These are phyloP conservation scores for Thymus quinquecostatus DNA, from an alignment of 257 asterid genomes.

Conservation along the genomic window DNA sequence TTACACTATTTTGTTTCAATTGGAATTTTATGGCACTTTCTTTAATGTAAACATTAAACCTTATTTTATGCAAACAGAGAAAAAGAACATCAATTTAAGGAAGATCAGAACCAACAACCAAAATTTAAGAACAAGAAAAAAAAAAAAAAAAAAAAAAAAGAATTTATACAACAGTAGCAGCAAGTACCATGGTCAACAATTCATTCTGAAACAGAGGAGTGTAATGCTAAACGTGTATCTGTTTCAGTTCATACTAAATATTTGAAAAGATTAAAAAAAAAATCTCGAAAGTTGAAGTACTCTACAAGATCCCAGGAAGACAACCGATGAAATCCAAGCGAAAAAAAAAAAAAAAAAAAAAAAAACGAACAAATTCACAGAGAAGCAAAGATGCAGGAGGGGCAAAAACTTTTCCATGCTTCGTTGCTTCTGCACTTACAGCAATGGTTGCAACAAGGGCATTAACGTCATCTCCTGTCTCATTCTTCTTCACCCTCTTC, in stretches of 20 bases:
- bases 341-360: conserved; percentile 45
- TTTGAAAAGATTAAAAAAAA: conserved; percentile 44
- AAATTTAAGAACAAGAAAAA: conserved; percentile 20
- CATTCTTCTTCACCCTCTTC: conserved; percentile 62
- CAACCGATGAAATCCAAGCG: conserved; percentile 44
- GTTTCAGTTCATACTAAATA: conserved; percentile 47
- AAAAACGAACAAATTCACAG: conserved; percentile 46
- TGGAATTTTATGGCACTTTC: too few relatives aligned
- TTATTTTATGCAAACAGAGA: too few relatives aligned
- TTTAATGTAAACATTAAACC: too few relatives aligned
- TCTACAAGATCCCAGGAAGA: conserved; percentile 50
- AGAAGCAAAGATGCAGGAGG: conserved; percentile 45
- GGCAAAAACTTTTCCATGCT: conserved; percentile 18
- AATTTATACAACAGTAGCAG: conserved; percentile 54
- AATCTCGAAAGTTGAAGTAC: conserved; percentile 42
- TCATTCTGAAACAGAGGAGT: conserved; percentile 32
- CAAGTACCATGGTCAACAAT: conserved; percentile 38
- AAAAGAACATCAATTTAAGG: background rate
- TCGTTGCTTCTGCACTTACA: conserved; percentile 14
- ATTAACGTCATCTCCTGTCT: conserved; percentile 21
- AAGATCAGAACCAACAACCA: background rate
- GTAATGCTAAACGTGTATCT: conserved; percentile 37
- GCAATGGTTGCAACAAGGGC: background rate
- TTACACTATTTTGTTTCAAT: background rate
- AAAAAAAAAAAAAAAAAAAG: conserved; percentile 41